phyloP scores from a whole-genome alignment of 176 grass and related monocot species.

The Alloteropsis semialata region DNA sequence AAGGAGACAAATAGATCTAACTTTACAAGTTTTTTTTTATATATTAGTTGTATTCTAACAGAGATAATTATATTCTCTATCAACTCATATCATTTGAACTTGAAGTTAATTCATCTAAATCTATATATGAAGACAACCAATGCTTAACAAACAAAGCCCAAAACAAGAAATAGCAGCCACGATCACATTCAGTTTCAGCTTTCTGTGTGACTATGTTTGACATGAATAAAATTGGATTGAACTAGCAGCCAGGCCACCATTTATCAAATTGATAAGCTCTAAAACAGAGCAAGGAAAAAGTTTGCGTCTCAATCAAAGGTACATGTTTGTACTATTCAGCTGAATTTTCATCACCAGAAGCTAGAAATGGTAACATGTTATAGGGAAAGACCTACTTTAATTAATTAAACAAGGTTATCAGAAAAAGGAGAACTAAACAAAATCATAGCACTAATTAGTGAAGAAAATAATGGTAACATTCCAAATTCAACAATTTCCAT shows the following conservation, averaged over 20 bases:
- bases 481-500: constrained; percentile 7
- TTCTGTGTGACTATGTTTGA: neutral
- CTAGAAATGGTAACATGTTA: neutral
- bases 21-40: neutral
- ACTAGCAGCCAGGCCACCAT: neutral
- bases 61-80: neutral
- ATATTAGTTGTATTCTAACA: neutral
- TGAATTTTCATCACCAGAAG: constrained; percentile 8
- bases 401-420: neutral
- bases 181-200: neutral
- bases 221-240: constrained; percentile 4
- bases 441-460: neutral
- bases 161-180: neutral
- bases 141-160: neutral
- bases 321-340: neutral
- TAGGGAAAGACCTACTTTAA: neutral
- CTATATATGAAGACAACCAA: neutral
- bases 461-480: neutral
- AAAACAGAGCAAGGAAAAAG: neutral
- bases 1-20: neutral
- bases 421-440: neutral
- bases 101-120: neutral
- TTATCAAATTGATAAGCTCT: neutral
- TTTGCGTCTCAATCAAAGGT: neutral
- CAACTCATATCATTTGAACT: constrained; percentile 12